Percentiles rank a stretch among this genome's conserved stretches.
Conservation (phyloP, 352 stramenopile genomes). For the Thalassiosira exigua region DNA sequence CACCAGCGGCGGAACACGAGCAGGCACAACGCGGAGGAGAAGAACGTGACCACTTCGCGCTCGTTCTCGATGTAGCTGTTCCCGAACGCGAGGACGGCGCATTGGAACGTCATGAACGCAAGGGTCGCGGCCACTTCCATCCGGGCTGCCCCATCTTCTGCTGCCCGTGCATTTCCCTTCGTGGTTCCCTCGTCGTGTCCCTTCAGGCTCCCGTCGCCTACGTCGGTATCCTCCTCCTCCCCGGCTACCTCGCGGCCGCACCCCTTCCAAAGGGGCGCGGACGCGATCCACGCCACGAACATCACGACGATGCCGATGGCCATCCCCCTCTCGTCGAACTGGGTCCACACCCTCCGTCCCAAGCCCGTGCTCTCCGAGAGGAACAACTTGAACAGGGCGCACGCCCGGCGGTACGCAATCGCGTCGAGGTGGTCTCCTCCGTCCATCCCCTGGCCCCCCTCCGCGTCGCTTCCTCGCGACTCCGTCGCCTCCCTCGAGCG, state of each 20-base stretch:
- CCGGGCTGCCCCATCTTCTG: slow-evolving; percentile 6
- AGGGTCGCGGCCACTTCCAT: slow-evolving; percentile 27
- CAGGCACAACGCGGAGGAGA: slow-evolving; percentile 63
- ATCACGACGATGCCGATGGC: slow-evolving; percentile 65
- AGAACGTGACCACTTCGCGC: slow-evolving; percentile 71
- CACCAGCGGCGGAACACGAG: slow-evolving; percentile 57
- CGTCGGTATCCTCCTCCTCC: neutral
- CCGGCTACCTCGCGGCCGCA: slow-evolving; percentile 26
- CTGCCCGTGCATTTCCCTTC: slow-evolving; percentile 13
- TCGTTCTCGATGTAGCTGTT: slow-evolving; percentile 84
- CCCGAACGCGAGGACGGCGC: slow-evolving; percentile 77
- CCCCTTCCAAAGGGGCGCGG: slow-evolving; percentile 43
- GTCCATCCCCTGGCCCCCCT: neutral
- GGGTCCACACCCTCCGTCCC: slow-evolving; percentile 80
- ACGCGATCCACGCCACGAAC: slow-evolving; percentile 51
- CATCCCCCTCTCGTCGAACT: slow-evolving; percentile 82
- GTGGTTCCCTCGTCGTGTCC: neutral
- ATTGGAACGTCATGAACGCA: slow-evolving; percentile 72
- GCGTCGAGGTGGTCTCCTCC: slow-evolving; percentile 13
- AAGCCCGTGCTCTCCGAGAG: slow-evolving; percentile 73
- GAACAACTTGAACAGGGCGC: slow-evolving; percentile 79
- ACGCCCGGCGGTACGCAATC: slow-evolving; percentile 65
- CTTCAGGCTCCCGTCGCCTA: neutral
- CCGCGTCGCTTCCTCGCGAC: slow-evolving; percentile 23
- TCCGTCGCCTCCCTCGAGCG: slow-evolving; percentile 20